A percentile compares a stretch with the other conserved stretches of the same genome.
These are phyloP conservation scores for Hirschfeldia incana DNA, from an alignment of 345 rosid species.

Conservation along the genomic window DNA sequence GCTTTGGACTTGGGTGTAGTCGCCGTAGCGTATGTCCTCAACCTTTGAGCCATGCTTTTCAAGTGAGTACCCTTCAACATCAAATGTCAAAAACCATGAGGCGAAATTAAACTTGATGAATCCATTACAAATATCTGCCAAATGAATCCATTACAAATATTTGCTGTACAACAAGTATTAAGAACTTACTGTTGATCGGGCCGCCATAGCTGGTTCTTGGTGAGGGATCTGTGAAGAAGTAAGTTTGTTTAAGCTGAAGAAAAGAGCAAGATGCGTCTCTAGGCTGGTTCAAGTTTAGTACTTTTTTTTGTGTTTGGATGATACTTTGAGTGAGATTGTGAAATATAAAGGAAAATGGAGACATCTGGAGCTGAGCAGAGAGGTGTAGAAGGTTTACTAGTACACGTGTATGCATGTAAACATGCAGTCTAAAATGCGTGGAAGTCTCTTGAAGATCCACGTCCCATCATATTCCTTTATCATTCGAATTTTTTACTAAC, in stretches of 20 bases:
- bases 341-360: conserved; percentile 26
- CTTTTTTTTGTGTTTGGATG: not conserved
- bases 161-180: not conserved
- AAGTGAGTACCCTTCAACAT: conserved; percentile 41
- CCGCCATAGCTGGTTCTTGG: conserved; percentile 39
- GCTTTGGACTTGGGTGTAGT: conserved; percentile 43
- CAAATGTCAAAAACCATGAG: not conserved
- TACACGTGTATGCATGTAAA: conserved; percentile 32
- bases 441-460: conserved; percentile 56
- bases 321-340: conserved; percentile 7
- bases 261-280: not conserved
- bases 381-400: not conserved
- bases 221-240: not conserved
- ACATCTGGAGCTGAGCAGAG: conserved; percentile 47
- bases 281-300: not conserved
- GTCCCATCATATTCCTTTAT: conserved; percentile 24
- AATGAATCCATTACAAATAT: not conserved
- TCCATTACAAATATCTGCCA: not conserved
- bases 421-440: conserved; percentile 28
- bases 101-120: not conserved
- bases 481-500: not conserved
- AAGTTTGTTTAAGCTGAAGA: not conserved
- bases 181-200: conserved; percentile 44
- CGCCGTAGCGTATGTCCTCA: conserved; percentile 44
- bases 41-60: conserved; percentile 40